Conservation (phyloP, 2,329 filamentous ascomycete species). For the Diaporthe australafricana region DNA sequence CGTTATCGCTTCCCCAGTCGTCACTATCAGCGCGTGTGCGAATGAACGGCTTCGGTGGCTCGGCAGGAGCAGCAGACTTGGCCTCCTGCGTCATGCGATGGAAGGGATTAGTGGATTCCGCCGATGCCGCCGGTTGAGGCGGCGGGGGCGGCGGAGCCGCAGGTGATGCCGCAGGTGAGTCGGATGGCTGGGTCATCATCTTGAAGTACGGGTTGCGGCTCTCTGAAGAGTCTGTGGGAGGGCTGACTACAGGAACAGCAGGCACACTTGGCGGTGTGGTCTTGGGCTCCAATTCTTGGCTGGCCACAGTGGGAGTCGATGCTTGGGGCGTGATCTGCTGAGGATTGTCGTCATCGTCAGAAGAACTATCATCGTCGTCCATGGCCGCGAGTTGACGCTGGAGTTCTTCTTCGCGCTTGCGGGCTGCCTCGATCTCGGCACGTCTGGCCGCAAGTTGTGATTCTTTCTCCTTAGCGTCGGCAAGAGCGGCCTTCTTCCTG, state of each 20-base stretch:
- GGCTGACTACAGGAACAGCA: constrained; percentile 62
- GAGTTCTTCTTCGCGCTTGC: constrained; percentile 89
- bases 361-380: constrained; percentile 72
- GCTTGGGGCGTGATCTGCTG: constrained; percentile 74
- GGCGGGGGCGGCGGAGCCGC: constrained; percentile 57
- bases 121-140: constrained; percentile 52
- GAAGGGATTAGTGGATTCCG: constrained; percentile 94
- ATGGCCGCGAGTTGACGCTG: constrained; percentile 85
- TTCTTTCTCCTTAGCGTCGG: constrained; percentile 90
- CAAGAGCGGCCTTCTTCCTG: constrained; percentile 87
- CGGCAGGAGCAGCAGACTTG: constrained; percentile 55
- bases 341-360: constrained; percentile 83
- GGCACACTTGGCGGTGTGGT: constrained; percentile 56
- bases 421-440: constrained; percentile 91
- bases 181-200: constrained; percentile 80
- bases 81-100: constrained; percentile 81
- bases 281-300: constrained; percentile 66
- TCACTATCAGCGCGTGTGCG: constrained; percentile 69
- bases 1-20: constrained; percentile 87
- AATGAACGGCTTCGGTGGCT: constrained; percentile 63
- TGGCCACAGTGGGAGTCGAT: constrained; percentile 67
- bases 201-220: constrained; percentile 97
- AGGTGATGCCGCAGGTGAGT: constrained; percentile 55
- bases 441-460: constrained; percentile 84
- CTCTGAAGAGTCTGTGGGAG: constrained; percentile 71